Base-by-base conservation (phyloP, 1,284 basidiomycete genomes). In the Hemileccinum hortonii region DNA sequence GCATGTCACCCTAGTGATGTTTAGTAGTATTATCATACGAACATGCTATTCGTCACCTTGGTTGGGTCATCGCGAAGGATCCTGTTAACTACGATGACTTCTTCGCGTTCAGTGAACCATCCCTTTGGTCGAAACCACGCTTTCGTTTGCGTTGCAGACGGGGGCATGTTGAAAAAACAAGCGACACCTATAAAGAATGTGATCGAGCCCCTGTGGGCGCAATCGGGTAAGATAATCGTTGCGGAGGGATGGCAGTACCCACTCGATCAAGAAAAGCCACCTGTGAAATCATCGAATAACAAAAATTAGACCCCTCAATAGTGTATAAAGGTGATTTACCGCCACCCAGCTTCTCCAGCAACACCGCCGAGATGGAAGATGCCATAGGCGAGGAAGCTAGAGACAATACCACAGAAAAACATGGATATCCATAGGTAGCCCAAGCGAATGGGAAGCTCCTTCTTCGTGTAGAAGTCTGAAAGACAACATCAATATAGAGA, bases 41-140 rank as follows among this genome's bases (percentile, higher is more conserved):
- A 40, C 14, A 22, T 14, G 11, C 32, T 33, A 22, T 40, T 40
- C 38, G 24, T 36, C 40, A 73, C 79, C 73, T 89, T 86, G 16
- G 77, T 73, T 6, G 82, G 86, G 58, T 89, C 86, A 62, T 88
- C 86, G 2, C 87, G 75, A 4, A 89, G 71, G n/a, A 87, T 74
- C 15, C 83, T 56, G 40, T 60, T 60, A 11, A 83, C 78, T 1
- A 79, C 72, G 51, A 85, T 83, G 4, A 72, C 74, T 58, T 80
- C 80, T 53, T 82, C 76, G 22, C 75, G 65, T 44, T 77, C 75
- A 0, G 73, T 80, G 66, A 90, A 89, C 84, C 86, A 90, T 0
- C 86, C 86, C 35, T 84, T 82, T 0, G 80, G 80, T 29, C 84
- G 69, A 69, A 79, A 86, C 80, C 83, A 82, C 0, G 79, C 69